Evolutionary conservation across 2,329 filamentous ascomycete species (phyloP).

Genomic region (Arthrobotrys megalospora): DNA sequence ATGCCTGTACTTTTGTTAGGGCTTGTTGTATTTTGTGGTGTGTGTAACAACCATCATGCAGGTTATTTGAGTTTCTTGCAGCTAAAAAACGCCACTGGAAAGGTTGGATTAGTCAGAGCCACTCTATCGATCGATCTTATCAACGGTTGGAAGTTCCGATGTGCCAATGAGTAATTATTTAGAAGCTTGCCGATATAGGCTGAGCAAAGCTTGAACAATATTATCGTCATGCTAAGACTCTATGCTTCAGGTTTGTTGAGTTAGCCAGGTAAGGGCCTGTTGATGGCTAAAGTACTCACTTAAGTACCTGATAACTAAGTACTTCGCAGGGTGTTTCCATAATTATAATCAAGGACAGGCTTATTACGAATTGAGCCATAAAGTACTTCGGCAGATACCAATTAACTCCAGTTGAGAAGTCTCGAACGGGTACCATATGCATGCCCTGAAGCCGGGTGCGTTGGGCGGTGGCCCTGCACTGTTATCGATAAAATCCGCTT

Average conservation of each 20-base stretch:
- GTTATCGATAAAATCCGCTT: conserved; percentile 53
- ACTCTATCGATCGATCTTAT: not conserved
- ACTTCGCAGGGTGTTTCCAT: too few species aligned
- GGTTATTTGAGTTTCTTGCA: conserved; percentile 26
- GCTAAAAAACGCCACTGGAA: conserved; percentile 17
- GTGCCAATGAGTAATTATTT: conserved; percentile 1
- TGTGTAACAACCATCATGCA: conserved; percentile 22
- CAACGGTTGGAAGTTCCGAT: not conserved
- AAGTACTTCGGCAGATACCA: too few species aligned
- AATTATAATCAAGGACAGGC: too few species aligned
- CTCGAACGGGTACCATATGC: not conserved
- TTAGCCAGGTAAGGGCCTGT: too few species aligned
- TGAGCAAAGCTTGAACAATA: conserved; percentile 4
- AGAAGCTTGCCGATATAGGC: not conserved
- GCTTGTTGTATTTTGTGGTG: conserved; percentile 17
- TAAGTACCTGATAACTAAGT: too few species aligned
- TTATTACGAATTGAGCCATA: too few species aligned
- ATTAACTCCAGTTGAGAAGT: too few species aligned
- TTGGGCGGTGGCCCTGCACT: conserved; percentile 3
- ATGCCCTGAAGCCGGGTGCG: not conserved
- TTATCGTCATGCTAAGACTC: not conserved
- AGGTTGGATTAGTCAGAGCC: conserved; percentile 17
- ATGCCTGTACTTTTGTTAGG: conserved; percentile 5
- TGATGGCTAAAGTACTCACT: too few species aligned
- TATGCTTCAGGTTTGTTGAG: too few species aligned